Conservation (phyloP, 345 rosid species). For the Eucalyptus regnans region DNA sequence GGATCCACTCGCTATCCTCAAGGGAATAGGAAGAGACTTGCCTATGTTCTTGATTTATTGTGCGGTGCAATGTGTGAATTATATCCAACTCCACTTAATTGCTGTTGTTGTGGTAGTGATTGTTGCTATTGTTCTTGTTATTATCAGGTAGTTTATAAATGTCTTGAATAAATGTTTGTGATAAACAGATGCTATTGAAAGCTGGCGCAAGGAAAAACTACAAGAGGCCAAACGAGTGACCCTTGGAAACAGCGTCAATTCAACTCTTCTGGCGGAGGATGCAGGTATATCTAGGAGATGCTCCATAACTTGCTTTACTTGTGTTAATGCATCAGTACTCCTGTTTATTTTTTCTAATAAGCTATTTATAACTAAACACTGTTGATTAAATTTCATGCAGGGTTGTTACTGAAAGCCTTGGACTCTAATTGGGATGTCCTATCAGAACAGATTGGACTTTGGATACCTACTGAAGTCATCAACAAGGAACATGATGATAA, state of each 20-base stretch:
- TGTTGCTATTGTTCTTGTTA: not conserved
- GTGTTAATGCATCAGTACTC: not conserved
- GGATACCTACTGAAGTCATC: conserved; percentile 65
- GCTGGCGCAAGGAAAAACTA: conserved; percentile 80
- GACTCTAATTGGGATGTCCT: conserved; percentile 70
- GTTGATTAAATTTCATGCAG: conserved; percentile 14
- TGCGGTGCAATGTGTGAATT: not conserved
- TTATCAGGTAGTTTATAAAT: not conserved
- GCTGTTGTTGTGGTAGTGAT: not conserved
- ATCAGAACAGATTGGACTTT: conserved; percentile 78
- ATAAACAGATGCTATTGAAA: conserved; percentile 70
- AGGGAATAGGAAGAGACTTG: not conserved
- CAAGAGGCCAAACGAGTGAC: conserved; percentile 46
- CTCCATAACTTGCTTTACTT: not conserved
- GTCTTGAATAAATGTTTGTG: conserved; percentile 4
- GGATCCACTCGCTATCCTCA: not conserved
- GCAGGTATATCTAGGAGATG: conserved; percentile 36
- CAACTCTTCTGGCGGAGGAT: conserved; percentile 49
- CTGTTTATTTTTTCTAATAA: not conserved
- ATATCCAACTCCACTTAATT: not conserved
- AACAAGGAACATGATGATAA: conserved; percentile 81
- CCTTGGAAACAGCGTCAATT: conserved; percentile 27
- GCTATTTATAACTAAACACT: not conserved
- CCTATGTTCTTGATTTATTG: not conserved
- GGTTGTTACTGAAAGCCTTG: conserved; percentile 57